Evolutionary conservation across 2,329 filamentous ascomycete genomes (phyloP).

Genomic region (Ambrosiella cleistominuta): DNA sequence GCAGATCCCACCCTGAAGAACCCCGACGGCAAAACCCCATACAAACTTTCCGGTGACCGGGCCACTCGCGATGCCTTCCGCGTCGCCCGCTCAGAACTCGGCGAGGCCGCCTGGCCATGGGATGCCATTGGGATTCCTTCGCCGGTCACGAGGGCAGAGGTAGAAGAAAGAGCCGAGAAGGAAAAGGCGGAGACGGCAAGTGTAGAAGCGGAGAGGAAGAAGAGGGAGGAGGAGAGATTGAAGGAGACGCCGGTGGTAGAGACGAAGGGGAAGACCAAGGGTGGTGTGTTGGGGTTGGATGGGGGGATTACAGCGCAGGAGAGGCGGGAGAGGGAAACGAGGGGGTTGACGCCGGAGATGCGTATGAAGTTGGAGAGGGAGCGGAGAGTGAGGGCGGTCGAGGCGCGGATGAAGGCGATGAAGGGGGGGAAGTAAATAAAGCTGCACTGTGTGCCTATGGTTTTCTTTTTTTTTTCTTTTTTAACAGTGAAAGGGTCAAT

Average conservation of each 20-base stretch:
- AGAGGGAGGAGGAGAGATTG: conserved; percentile 57
- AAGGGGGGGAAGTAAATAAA: neutral
- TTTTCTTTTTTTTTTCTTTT: neutral
- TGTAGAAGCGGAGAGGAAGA: conserved; percentile 53
- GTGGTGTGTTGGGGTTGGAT: conserved; percentile 29
- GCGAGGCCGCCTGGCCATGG: conserved; percentile 66
- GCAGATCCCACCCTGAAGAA: conserved; percentile 59
- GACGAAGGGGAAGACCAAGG: conserved; percentile 29
- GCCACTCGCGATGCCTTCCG: conserved; percentile 81
- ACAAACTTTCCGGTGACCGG: conserved; percentile 68
- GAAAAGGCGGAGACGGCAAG: conserved; percentile 53
- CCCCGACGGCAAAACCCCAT: conserved; percentile 64
- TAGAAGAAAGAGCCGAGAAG: conserved; percentile 47
- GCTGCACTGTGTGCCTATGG: neutral
- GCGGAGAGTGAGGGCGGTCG: conserved; percentile 73
- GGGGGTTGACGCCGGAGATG: conserved; percentile 79
- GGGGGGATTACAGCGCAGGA: conserved; percentile 61
- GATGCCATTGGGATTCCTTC: conserved; percentile 54
- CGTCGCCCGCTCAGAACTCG: conserved; percentile 65
- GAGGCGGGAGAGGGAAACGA: conserved; percentile 62
- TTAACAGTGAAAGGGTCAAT: no score
- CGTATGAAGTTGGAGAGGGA: conserved; percentile 70
- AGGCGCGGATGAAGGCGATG: conserved; percentile 52
- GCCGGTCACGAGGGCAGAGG: conserved; percentile 52
- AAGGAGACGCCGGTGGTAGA: conserved; percentile 44